These are phyloP conservation scores for Trichosanthes truncata DNA, from an alignment of 306 rosid species.

Conservation along the genomic window DNA sequence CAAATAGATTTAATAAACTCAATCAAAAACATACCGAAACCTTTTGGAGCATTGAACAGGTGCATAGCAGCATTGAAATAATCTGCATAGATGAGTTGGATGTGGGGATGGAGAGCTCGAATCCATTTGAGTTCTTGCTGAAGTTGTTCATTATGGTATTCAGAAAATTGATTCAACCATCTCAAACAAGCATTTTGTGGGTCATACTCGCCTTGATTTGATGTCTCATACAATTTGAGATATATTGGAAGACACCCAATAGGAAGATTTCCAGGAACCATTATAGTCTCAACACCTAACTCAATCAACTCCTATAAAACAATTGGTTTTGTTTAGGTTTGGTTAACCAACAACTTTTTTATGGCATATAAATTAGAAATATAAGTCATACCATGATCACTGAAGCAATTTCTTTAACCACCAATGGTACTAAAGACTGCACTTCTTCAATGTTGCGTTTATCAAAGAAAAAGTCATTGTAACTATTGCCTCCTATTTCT, in stretches of 20 bases:
- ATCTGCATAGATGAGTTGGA: conserved; percentile 34
- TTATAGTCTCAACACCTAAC: conserved; percentile 33
- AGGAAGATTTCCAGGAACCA: conserved; percentile 40
- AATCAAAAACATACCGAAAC: conserved; percentile 34
- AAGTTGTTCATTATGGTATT: conserved; percentile 31
- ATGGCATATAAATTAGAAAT: background rate
- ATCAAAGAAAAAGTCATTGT: conserved; percentile 11
- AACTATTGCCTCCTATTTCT: conserved; percentile 59
- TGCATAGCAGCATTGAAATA: conserved; percentile 26
- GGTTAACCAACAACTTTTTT: too few relatives aligned
- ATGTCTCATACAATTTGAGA: conserved; percentile 17
- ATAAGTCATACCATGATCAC: conserved; percentile 17
- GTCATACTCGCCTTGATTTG: conserved; percentile 12
- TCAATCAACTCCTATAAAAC: conserved; percentile 32
- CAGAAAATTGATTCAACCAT: conserved; percentile 29
- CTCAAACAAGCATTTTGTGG: conserved; percentile 28
- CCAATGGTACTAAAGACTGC: conserved; percentile 26
- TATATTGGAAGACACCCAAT: conserved; percentile 22
- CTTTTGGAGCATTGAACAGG: conserved; percentile 24
- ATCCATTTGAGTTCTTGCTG: conserved; percentile 16
- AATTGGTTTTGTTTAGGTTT: background rate
- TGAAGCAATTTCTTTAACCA: conserved; percentile 25
- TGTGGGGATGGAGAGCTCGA: conserved; percentile 17
- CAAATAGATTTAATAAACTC: too few relatives aligned
- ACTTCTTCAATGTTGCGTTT: conserved; percentile 12